These are phyloP conservation scores for Cubamyces lactineus DNA, from an alignment of 768 basidiomycete species.

Conservation along the genomic window DNA sequence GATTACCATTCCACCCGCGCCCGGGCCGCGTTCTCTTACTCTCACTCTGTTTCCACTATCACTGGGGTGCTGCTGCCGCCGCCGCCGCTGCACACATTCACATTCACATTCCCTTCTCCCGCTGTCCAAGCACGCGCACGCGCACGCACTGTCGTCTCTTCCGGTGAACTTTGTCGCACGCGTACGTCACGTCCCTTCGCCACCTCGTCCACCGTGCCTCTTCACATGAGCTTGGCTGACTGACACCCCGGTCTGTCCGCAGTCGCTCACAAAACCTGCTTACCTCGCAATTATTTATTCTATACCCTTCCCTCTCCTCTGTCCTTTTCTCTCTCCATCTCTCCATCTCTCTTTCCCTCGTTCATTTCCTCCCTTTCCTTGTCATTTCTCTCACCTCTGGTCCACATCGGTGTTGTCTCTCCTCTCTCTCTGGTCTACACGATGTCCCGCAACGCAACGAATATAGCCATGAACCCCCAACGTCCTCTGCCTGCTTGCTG, in stretches of 20 bases:
- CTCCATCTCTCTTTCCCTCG: constrained; percentile 5
- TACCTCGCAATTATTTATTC: constrained; percentile 26
- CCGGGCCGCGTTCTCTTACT: constrained; percentile 6
- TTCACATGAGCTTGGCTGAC: not conserved
- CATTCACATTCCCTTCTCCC: not conserved
- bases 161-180: constrained; percentile 18
- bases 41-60: constrained; percentile 14
- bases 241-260: not conserved
- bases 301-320: constrained; percentile 17
- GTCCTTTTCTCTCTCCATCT: not conserved
- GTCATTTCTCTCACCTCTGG: not conserved
- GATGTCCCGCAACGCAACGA: constrained; percentile 10
- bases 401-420: constrained; percentile 8
- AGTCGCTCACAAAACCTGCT: constrained; percentile 16
- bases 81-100: not conserved
- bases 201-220: not conserved
- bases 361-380: not conserved
- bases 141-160: not conserved
- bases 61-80: too few relatives aligned
- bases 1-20: constrained; percentile 4
- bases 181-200: constrained; percentile 10
- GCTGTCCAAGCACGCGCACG: constrained; percentile 9
- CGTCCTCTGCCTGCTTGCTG: not conserved
- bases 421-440: constrained; percentile 7
- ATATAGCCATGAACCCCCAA: constrained; percentile 6